Base-by-base conservation (phyloP, 1,139 yeast species). In the Diutina sp. region DNA sequence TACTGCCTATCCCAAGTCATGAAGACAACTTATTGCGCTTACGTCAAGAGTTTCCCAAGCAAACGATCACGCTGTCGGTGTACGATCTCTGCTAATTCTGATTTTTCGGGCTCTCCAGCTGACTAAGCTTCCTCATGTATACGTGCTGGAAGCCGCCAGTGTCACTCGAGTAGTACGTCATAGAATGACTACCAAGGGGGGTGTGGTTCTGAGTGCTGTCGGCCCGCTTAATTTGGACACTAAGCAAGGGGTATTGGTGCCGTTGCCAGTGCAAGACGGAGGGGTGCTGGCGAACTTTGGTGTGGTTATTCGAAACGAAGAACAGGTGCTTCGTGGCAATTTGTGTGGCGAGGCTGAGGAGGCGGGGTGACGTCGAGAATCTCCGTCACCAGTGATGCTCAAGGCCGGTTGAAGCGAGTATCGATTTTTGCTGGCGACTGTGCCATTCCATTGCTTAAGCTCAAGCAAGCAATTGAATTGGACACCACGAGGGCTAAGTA, bases 261-360 rank as follows among this genome's bases (percentile, higher is more conserved):
- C 66, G 0, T n/a, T n/a, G n/a, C n/a, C n/a, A n/a, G 65, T 85
- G 53, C 69, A 75, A 60, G 12, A 63, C 85, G 53, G 70, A 74
- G 57, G 57, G 62, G 62, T 0, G 64, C 65, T 4, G 79, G 81
- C 2, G 11, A 84, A 85, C 58, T 86, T 82, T 67, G 96, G 95
- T 14, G 71, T 85, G 1, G 76, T 80, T 32, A 74, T 72, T 30
- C 58, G 77, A 18, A 68, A 70, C 4, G 73, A 69, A 2, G 9
- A 30, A 8, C 16, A 2, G 5, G 53, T 30, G n/a, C 64, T 87
- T 46, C 67, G 87, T 57, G 82, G 87, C 1, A 95, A 87, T 63
- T 65, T 87, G 54, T 91, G 87, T 66, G 91, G 93, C 9, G 93
- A 85, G 61, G 85, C 90, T 7, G 96, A 88, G 66, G 91, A 87